These are phyloP conservation scores for Adansonia gregorii DNA, from an alignment of 441 rosid species.

Conservation along the genomic window DNA sequence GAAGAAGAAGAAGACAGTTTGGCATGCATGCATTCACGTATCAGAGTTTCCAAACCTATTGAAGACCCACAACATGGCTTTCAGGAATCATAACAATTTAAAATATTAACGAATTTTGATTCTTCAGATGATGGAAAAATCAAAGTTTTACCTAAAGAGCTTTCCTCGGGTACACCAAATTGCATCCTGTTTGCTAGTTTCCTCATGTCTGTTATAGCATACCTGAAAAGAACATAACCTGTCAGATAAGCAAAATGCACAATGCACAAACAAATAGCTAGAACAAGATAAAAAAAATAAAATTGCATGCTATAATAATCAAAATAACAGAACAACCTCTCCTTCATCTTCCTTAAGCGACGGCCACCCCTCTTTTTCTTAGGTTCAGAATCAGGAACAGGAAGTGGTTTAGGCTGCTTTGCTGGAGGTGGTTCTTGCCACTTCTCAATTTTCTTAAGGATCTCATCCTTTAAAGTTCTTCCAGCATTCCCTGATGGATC, in stretches of 20 bases:
- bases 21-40: background rate
- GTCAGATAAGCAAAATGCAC: slow-evolving; percentile 7
- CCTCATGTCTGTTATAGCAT: slow-evolving; percentile 94
- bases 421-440: slow-evolving; percentile 99
- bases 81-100: background rate
- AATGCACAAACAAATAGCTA: slow-evolving; percentile 20
- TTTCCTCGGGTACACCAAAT: slow-evolving; percentile 95
- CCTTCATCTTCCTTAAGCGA: slow-evolving; percentile 92
- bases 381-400: slow-evolving; percentile 97
- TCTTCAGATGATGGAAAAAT: slow-evolving; percentile 8
- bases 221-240: slow-evolving; percentile 44
- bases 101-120: background rate
- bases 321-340: slow-evolving; percentile 50
- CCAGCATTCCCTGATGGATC: slow-evolving; percentile 81
- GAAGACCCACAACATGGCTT: background rate
- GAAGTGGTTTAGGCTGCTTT: slow-evolving; percentile 96
- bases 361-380: slow-evolving; percentile 96
- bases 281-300: background rate
- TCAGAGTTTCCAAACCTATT: background rate
- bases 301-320: background rate
- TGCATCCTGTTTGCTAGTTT: slow-evolving; percentile 97
- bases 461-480: slow-evolving; percentile 66
- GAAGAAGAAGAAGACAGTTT: background rate
- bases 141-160: slow-evolving; percentile 71
- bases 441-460: slow-evolving; percentile 86